Percentiles rank a stretch among this genome's conserved stretches.
These are phyloP conservation scores for Phialocephala sp. DNA, from an alignment of 2,329 filamentous ascomycete genomes.

Conservation along the genomic window DNA sequence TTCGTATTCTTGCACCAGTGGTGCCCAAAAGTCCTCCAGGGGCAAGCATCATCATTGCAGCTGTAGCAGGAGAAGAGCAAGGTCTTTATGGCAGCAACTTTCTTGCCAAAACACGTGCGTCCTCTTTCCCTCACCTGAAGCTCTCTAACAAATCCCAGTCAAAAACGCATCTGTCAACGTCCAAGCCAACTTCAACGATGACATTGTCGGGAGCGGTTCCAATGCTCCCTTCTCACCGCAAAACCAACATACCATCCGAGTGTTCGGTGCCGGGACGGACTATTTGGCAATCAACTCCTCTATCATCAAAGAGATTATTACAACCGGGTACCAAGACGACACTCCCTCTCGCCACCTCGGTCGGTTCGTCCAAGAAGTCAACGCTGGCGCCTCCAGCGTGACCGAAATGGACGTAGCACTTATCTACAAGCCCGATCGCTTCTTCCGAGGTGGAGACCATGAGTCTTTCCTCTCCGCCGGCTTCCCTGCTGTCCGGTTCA, in stretches of 20 bases:
- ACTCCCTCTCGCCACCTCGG: constrained; percentile 59
- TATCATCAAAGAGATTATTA: constrained; percentile 39
- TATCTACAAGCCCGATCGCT: constrained; percentile 61
- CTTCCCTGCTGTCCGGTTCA: constrained; percentile 57
- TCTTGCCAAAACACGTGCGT: constrained; percentile 56
- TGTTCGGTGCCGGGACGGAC: constrained; percentile 51
- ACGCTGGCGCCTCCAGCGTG: constrained; percentile 50
- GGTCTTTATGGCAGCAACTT: constrained; percentile 56
- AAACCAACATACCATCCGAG: constrained; percentile 58
- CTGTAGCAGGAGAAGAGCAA: constrained; percentile 64
- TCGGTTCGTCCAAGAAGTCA: constrained; percentile 58
- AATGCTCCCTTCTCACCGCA: constrained; percentile 50
- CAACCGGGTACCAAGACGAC: constrained; percentile 59
- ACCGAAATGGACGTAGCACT: constrained; percentile 62
- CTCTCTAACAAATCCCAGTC: constrained; percentile 18
- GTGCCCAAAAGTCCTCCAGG: constrained; percentile 52
- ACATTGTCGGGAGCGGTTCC: constrained; percentile 58
- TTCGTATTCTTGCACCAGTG: constrained; percentile 51
- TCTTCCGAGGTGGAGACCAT: constrained; percentile 61
- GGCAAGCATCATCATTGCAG: constrained; percentile 60
- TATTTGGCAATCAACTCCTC: constrained; percentile 15
- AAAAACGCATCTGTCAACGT: constrained; percentile 57
- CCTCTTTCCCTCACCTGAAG: background rate
- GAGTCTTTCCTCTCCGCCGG: constrained; percentile 58
- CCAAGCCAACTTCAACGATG: constrained; percentile 62